phyloP scores from a whole-genome alignment of 306 rosid species.

The Corylus avellana region DNA sequence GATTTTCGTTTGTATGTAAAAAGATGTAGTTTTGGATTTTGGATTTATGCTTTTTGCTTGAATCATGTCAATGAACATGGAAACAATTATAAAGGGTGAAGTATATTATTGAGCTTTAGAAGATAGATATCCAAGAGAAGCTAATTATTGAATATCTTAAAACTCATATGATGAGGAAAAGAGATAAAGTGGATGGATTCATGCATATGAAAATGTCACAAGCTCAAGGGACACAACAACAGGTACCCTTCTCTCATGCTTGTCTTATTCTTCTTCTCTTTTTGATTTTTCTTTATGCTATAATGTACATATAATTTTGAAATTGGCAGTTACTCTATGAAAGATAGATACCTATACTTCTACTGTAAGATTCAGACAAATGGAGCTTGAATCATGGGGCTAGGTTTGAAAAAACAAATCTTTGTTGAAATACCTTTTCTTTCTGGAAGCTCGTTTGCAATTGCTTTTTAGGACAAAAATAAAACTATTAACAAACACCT shows the following conservation, averaged over 20 bases:
- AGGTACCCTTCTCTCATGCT: conserved; percentile 33
- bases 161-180: not conserved
- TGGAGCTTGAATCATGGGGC: conserved; percentile 24
- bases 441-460: not conserved
- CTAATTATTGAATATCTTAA: conserved; percentile 10
- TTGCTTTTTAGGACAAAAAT: too few species aligned
- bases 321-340: conserved; percentile 22
- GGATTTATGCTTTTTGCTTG: conserved; percentile 26
- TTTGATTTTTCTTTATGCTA: conserved; percentile 18
- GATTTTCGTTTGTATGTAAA: not conserved
- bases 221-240: conserved; percentile 34
- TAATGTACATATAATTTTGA: conserved; percentile 1
- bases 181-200: conserved; percentile 8
- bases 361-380: conserved; percentile 23
- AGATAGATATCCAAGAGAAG: not conserved
- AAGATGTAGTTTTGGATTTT: conserved; percentile 19
- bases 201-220: conserved; percentile 33
- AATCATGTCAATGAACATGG: conserved; percentile 4
- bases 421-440: conserved; percentile 11
- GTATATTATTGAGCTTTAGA: not conserved
- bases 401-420: conserved; percentile 33
- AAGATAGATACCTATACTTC: conserved; percentile 15
- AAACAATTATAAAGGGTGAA: not conserved
- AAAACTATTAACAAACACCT: too few species aligned
- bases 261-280: conserved; percentile 33